Conservation (phyloP, 2,329 filamentous ascomycete genomes). For the Onygenales sp. region DNA sequence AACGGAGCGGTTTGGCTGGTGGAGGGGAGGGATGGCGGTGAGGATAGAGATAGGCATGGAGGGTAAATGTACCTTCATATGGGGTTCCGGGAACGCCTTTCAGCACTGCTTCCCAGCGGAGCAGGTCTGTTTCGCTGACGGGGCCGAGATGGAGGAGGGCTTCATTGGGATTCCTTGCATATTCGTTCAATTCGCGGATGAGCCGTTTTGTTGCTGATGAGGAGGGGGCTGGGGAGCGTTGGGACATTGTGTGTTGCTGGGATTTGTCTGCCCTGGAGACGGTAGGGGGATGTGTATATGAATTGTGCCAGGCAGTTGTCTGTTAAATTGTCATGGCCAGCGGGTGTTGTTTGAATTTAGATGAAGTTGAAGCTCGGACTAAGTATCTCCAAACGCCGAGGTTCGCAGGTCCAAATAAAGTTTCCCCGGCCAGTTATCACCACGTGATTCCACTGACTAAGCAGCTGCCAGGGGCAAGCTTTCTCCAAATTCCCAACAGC, state of each 20-base stretch:
- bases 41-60: background rate
- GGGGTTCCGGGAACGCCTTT: constrained; percentile 49
- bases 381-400: background rate
- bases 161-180: constrained; percentile 47
- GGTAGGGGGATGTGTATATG: too few relatives aligned
- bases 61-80: constrained; percentile 44
- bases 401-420: background rate
- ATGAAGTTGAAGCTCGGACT: background rate
- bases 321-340: background rate
- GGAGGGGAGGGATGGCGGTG: background rate
- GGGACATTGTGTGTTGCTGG: background rate
- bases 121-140: constrained; percentile 46
- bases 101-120: constrained; percentile 52
- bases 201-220: constrained; percentile 47
- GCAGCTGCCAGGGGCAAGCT: background rate
- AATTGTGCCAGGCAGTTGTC: too few relatives aligned
- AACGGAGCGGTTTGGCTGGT: background rate
- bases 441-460: background rate
- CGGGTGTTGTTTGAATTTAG: background rate
- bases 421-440: background rate
- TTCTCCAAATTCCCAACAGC: background rate
- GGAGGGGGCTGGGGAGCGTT: constrained; percentile 11
- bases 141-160: constrained; percentile 49
- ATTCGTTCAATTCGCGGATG: constrained; percentile 51
- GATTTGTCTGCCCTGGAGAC: background rate